Evolutionary conservation across 805 yeast species (phyloP), one percentile per base, ranked within the genome.

Genomic region (Candida pseudofarinosa): DNA sequence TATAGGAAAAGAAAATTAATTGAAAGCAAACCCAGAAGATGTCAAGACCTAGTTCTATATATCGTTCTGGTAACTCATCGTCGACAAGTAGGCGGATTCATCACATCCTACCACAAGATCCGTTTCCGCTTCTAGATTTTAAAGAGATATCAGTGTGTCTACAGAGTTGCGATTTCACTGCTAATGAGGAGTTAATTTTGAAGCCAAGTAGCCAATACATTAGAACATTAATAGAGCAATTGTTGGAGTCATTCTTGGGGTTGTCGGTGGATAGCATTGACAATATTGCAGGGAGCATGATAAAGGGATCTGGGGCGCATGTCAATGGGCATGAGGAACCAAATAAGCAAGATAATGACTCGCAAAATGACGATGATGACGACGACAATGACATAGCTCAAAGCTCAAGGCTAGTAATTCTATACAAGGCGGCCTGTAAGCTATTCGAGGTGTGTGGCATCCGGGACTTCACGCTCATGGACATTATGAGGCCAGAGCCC

Each of bases 401-500:
- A 42, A 66, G 82, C 4, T 56, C 81, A 52, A 65, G 67, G 42
- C 61, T 81, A 10, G 64, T 85, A 15, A 78, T 79, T 2, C 62
- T 84, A 19, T 85, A 81, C 46, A 64, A 80, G 40, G 77, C 79
- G 4, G 74, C 85, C 50, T 74, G 71, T 57, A 74, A 72, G 54
- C 85, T 87, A 58, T 71, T 87, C 49, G 72, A 73, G 36, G 81
- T 76, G 44, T 82, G 91, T 56, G 96, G 96, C 0, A 77, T 89
- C 2, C 72, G 78, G 44, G 96, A 89, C 60, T 85, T 88, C 55
- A 76, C 81, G 35, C 68, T 88, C 39, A 71, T 77, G 65, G 97
- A 89, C 63, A 67, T 89, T 23, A 70, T 78, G 45, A 80, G 80
- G 50, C 97, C 97, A 0, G 96, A 88, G n/a, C 69, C 85, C 0